Base-by-base conservation (phyloP, 2,329 filamentous ascomycete genomes). In the Ascochyta viciae-villosae region DNA sequence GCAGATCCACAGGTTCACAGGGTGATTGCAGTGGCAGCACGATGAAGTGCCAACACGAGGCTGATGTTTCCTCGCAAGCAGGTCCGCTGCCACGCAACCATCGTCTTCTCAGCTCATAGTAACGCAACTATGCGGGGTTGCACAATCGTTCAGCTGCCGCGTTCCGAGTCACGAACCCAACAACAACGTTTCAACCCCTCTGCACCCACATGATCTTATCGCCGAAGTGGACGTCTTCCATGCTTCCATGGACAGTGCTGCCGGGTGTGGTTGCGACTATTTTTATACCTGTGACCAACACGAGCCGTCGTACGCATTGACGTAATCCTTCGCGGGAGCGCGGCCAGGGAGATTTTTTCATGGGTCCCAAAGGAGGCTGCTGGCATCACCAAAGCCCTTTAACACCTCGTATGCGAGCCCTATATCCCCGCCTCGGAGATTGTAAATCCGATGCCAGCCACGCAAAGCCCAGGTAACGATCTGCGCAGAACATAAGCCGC, bases 351-450 rank as follows among this genome's bases (percentile, higher is more conserved):
- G 38, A 56, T 56, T 56, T 47, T 3, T 47, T 42, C 37, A 47
- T 56, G 53, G 53, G 53, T 34, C 47, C 16, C 16, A 47, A 56
- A 47, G 53, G 53, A 51, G 53, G 42, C 48, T 51, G 47, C 33
- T 27, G 33, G 38, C 53, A 27, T 35, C 42, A 31, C 29, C 19
- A n/a, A 29, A 16, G 26, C 13, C 12, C 35, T 34, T 40, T 29
- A 10, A 6, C n/a, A 23, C 34, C 34, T 43, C 35, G 45, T 50
- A 31, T 26, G 45, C 22, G 40, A 50, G 41, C 27, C 27, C 15
- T 40, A 49, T 24, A 29, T 26, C 46, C 53, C 53, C 37, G 47
- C 38, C 42, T 34, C 47, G 47, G 53, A 56, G 24, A 51, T 56
- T 56, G 43, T 47, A 26, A 47, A 51, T 56, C 16, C 46, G 42